phyloP scores from a whole-genome alignment of 2,329 filamentous ascomycete species.

The Cladosporium sp. region DNA sequence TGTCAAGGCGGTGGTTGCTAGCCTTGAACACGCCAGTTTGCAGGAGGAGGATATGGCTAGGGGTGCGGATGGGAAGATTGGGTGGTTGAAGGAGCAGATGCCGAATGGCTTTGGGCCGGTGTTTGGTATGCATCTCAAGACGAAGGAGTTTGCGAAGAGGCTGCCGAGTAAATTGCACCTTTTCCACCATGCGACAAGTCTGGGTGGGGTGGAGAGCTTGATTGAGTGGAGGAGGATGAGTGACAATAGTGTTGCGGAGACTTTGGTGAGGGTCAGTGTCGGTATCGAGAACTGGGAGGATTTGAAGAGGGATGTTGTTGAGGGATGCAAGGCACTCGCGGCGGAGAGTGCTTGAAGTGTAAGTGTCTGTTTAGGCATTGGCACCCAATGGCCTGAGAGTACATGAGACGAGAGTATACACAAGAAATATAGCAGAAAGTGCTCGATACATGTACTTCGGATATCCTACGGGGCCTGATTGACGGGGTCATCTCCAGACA shows the following conservation, averaged over 20 bases:
- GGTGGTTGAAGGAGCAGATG: slow-evolving; percentile 84
- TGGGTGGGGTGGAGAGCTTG: slow-evolving; percentile 90
- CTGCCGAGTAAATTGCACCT: slow-evolving; percentile 74
- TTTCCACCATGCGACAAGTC: slow-evolving; percentile 91
- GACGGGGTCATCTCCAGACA: too few relatives aligned
- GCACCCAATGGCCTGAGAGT: too few relatives aligned
- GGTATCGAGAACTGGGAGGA: slow-evolving; percentile 87
- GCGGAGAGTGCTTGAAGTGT: not conserved
- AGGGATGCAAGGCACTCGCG: slow-evolving; percentile 43
- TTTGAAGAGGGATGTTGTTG: slow-evolving; percentile 45
- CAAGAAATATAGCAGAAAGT: too few relatives aligned
- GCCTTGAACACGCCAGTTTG: slow-evolving; percentile 72
- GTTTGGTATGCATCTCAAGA: slow-evolving; percentile 68
- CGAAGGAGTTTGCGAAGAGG: slow-evolving; percentile 56
- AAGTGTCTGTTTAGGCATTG: too few relatives aligned
- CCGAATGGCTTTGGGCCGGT: slow-evolving; percentile 85
- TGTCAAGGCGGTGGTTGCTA: slow-evolving; percentile 54
- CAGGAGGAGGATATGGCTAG: slow-evolving; percentile 57
- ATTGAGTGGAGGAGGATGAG: slow-evolving; percentile 96
- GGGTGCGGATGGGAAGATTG: slow-evolving; percentile 28
- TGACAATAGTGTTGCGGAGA: slow-evolving; percentile 66
- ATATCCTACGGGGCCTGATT: too few relatives aligned
- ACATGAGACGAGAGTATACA: too few relatives aligned
- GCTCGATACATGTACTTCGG: too few relatives aligned
- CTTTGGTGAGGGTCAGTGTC: slow-evolving; percentile 74